These are phyloP conservation scores for Entomortierella parvispora DNA, from an alignment of 192 early-diverging fungal genomes.

Conservation along the genomic window DNA sequence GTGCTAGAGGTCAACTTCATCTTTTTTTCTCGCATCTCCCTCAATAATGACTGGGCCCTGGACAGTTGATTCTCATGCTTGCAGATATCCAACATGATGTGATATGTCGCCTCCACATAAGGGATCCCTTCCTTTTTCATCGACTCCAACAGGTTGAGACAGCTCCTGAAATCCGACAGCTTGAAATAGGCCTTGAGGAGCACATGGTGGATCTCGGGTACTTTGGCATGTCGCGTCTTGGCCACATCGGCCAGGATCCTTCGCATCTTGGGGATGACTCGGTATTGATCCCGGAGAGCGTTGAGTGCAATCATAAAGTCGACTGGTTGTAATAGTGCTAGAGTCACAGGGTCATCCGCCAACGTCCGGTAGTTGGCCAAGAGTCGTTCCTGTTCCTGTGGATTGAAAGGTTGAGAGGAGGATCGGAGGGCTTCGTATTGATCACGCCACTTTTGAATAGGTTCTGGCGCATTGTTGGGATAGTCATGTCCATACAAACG, in stretches of 20 bases:
- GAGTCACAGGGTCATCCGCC: conserved; percentile 21
- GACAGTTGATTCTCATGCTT: conserved; percentile 13
- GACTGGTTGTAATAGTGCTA: conserved; percentile 27
- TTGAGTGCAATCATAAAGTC: conserved; percentile 48
- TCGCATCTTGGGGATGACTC: conserved; percentile 30
- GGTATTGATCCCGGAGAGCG: conserved; percentile 17
- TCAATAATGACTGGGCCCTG: conserved; percentile 8
- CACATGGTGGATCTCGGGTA: conserved; percentile 37
- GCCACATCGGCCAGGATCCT: conserved; percentile 23
- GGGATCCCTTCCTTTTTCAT: conserved; percentile 10
- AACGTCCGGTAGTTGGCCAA: conserved; percentile 18
- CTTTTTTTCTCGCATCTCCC: conserved; percentile 24
- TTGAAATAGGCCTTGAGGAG: conserved; percentile 39
- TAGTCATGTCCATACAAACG: conserved; percentile 11
- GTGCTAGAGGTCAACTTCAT: conserved; percentile 20
- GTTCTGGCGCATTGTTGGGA: conserved; percentile 21
- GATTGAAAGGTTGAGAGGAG: conserved; percentile 5
- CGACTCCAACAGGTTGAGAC: conserved; percentile 16
- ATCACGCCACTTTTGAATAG: conserved; percentile 15
- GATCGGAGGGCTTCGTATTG: conserved; percentile 4
- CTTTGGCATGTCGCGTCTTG: neutral
- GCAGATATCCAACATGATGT: conserved; percentile 35
- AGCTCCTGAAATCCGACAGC: conserved; percentile 32
- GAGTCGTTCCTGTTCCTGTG: conserved; percentile 19
- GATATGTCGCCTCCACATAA: conserved; percentile 24